Conservation (phyloP, 2,329 filamentous ascomycete genomes). For the Pyrenophora teres region DNA sequence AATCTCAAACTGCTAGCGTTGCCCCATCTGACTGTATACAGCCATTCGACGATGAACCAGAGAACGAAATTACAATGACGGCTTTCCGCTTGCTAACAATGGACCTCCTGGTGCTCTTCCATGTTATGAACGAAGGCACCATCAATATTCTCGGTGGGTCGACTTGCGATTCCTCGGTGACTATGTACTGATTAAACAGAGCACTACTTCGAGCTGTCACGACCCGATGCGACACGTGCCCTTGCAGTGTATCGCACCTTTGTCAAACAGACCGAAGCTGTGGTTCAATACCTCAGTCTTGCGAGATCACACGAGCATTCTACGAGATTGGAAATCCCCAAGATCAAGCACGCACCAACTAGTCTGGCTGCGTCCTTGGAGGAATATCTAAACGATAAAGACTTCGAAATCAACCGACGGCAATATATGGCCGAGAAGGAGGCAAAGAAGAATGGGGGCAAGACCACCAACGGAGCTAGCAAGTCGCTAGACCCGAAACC, state of each 20-base stretch:
- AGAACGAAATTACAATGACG: conserved; percentile 95
- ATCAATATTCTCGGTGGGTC: conserved; percentile 89
- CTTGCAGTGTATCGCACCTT: conserved; percentile 92
- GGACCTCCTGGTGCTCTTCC: conserved; percentile 87
- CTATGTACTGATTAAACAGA: conserved; percentile 58
- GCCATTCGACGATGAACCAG: conserved; percentile 84
- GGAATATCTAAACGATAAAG: conserved; percentile 90
- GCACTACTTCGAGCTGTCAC: conserved; percentile 98
- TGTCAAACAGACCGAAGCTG: conserved; percentile 86
- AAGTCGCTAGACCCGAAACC: conserved; percentile 46
- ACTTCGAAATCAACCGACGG: conserved; percentile 90
- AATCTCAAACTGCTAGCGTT: neutral
- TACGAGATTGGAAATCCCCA: conserved; percentile 91
- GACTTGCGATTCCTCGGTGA: neutral
- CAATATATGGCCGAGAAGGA: conserved; percentile 91
- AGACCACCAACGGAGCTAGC: conserved; percentile 44
- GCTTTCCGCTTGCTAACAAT: conserved; percentile 90
- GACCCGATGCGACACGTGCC: conserved; percentile 87
- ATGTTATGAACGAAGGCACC: conserved; percentile 93
- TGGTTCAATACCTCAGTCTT: conserved; percentile 85
- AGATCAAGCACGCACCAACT: conserved; percentile 94
- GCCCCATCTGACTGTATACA: conserved; percentile 43
- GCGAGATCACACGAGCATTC: conserved; percentile 90
- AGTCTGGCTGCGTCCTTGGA: conserved; percentile 87
- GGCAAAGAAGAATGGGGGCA: conserved; percentile 62